A percentile compares a stretch with the other conserved stretches of the same genome.
These are phyloP conservation scores for Imleria badia DNA, from an alignment of 768 basidiomycete genomes.

Conservation along the genomic window DNA sequence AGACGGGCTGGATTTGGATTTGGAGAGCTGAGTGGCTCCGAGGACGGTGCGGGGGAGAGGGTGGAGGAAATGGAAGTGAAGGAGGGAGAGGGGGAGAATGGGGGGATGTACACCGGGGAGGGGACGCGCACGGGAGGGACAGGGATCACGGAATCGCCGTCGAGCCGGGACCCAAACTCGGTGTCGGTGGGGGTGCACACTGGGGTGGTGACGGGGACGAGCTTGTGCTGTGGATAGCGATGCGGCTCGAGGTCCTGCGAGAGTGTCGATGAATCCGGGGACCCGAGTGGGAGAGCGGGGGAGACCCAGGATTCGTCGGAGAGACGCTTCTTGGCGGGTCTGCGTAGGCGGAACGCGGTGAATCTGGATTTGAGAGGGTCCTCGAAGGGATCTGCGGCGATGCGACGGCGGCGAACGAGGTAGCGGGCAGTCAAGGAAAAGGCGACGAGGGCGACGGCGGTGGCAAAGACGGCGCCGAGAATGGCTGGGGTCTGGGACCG, in stretches of 20 bases:
- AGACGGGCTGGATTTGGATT: constrained; percentile 9
- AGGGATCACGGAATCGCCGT: background rate
- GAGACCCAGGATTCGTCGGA: constrained; percentile 30
- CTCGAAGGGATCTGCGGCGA: constrained; percentile 6
- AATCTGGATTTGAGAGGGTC: constrained; percentile 10
- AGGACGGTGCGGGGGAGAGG: constrained; percentile 15
- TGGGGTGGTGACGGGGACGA: constrained; percentile 17
- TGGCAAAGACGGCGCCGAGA: constrained; percentile 17
- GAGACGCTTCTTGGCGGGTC: constrained; percentile 18
- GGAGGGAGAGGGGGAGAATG: constrained; percentile 20
- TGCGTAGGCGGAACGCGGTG: background rate
- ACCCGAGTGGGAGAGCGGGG: constrained; percentile 3
- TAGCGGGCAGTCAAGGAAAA: constrained; percentile 4
- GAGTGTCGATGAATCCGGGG: constrained; percentile 10
- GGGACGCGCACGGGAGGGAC: constrained; percentile 20
- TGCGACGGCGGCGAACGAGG: constrained; percentile 14
- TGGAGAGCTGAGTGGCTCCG: constrained; percentile 9
- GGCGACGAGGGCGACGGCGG: constrained; percentile 13
- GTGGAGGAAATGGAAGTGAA: constrained; percentile 7
- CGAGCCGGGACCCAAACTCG: constrained; percentile 18
- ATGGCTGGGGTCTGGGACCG: constrained; percentile 9
- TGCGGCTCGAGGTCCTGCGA: constrained; percentile 11
- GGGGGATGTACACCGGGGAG: constrained; percentile 20
- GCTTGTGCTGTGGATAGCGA: constrained; percentile 14
- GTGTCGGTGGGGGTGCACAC: constrained; percentile 21